Conservation (phyloP, 805 yeast species). For the Saccharomyces kudriavzevii region DNA sequence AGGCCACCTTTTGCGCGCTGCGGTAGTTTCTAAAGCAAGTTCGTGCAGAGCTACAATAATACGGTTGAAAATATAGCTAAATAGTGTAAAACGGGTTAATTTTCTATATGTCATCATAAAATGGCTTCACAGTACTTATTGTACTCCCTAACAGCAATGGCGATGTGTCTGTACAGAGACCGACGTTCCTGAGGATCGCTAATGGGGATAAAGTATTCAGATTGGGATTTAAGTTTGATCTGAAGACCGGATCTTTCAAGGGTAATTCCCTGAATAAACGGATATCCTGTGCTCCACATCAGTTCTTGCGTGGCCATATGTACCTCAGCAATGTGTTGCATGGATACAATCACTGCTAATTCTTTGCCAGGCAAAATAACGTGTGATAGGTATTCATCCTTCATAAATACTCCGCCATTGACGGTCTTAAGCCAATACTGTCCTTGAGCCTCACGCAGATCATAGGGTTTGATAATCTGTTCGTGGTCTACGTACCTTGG, state of each 20-base stretch:
- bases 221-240: slow-evolving; percentile 48
- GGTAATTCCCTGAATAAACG: slow-evolving; percentile 58
- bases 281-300: slow-evolving; percentile 66
- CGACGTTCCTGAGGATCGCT: slow-evolving; percentile 56
- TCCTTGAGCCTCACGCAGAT: slow-evolving; percentile 83
- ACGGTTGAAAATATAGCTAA: not conserved
- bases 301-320: slow-evolving; percentile 50
- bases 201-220: slow-evolving; percentile 75
- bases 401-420: slow-evolving; percentile 68
- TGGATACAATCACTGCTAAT: slow-evolving; percentile 66
- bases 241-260: slow-evolving; percentile 74
- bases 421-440: slow-evolving; percentile 83
- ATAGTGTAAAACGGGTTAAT: not conserved
- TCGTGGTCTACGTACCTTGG: slow-evolving; percentile 68
- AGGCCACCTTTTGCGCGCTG: not conserved
- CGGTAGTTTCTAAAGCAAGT: not conserved
- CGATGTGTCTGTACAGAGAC: slow-evolving; percentile 63
- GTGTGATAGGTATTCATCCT: slow-evolving; percentile 79
- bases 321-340: slow-evolving; percentile 58
- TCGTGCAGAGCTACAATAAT: not conserved
- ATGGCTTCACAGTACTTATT: slow-evolving; percentile 60
- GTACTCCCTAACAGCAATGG: slow-evolving; percentile 71
- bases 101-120: slow-evolving; percentile 11
- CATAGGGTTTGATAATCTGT: slow-evolving; percentile 65
- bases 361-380: slow-evolving; percentile 75